These are phyloP conservation scores for Leishmania tropica DNA, from an alignment of 208 protist genomes.

Conservation along the genomic window DNA sequence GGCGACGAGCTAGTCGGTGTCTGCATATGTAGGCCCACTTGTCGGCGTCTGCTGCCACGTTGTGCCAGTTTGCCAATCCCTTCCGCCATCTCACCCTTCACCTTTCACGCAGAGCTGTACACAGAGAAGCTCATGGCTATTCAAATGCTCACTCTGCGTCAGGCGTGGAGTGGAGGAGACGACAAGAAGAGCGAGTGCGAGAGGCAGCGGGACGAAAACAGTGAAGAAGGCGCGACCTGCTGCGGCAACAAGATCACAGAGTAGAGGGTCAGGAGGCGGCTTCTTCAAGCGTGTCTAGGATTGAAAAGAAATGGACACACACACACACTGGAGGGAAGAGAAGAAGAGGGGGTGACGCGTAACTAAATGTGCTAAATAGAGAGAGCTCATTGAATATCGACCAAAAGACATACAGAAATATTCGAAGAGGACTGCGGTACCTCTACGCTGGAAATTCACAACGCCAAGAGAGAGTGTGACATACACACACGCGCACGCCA, in stretches of 20 bases:
- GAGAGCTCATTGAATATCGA: neutral
- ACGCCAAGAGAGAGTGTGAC: neutral
- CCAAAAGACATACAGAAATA: neutral
- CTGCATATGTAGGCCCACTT: neutral
- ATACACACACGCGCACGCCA: neutral
- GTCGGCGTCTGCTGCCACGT: neutral
- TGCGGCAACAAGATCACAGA: too few species aligned
- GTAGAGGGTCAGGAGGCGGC: too few species aligned
- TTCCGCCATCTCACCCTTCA: neutral
- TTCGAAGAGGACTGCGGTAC: neutral
- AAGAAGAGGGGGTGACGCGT: neutral
- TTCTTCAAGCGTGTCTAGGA: too few species aligned
- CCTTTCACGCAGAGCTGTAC: neutral
- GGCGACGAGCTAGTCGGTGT: neutral
- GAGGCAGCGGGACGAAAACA: too few species aligned
- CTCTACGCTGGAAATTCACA: neutral
- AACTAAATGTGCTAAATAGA: neutral
- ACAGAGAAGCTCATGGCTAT: too few species aligned
- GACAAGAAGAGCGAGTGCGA: too few species aligned
- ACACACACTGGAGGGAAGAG: neutral
- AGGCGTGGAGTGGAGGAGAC: too few species aligned
- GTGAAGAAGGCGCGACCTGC: too few species aligned
- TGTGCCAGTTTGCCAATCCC: neutral
- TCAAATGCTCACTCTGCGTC: too few species aligned
- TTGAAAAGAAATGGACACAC: neutral